A percentile compares a stretch with the other conserved stretches of the same genome.
These are phyloP conservation scores for Mitragyna speciosa DNA, from an alignment of 257 asterid species.

Conservation along the genomic window DNA sequence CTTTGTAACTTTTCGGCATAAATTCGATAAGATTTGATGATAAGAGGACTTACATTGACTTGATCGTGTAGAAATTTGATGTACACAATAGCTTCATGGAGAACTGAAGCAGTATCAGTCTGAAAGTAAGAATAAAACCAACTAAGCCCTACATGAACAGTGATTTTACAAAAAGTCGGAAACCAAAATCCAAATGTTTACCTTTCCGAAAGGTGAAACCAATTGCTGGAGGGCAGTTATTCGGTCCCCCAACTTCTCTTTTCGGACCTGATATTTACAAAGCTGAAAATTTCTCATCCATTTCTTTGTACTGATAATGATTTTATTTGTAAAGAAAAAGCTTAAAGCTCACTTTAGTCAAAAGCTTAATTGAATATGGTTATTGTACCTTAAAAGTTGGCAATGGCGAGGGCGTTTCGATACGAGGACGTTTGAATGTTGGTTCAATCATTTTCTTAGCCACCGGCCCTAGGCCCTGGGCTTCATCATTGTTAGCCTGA, in stretches of 20 bases:
- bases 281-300: conserved; percentile 34
- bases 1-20: too few species aligned
- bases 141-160: background rate
- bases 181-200: conserved; percentile 28
- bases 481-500: conserved; percentile 40
- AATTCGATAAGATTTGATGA: background rate
- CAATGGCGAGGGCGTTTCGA: conserved; percentile 68
- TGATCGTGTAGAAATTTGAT: conserved; percentile 89
- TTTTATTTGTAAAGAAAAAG: conserved; percentile 28
- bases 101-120: conserved; percentile 99
- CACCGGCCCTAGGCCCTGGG: conserved; percentile 13
- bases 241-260: conserved; percentile 94
- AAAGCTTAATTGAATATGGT: conserved; percentile 8
- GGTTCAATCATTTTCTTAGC: conserved; percentile 41
- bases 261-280: conserved; percentile 67
- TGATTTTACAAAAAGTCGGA: conserved; percentile 7
- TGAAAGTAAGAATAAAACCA: conserved; percentile 25
- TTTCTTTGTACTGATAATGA: conserved; percentile 27
- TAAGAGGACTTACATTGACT: conserved; percentile 60
- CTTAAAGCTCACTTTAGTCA: conserved; percentile 20
- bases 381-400: conserved; percentile 70
- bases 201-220: conserved; percentile 99
- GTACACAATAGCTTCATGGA: conserved; percentile 87
- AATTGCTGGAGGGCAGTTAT: conserved; percentile 92
- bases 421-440: conserved; percentile 48